These are phyloP conservation scores for Penicillium sp. DNA, from an alignment of 2,329 filamentous ascomycete species.

Conservation along the genomic window DNA sequence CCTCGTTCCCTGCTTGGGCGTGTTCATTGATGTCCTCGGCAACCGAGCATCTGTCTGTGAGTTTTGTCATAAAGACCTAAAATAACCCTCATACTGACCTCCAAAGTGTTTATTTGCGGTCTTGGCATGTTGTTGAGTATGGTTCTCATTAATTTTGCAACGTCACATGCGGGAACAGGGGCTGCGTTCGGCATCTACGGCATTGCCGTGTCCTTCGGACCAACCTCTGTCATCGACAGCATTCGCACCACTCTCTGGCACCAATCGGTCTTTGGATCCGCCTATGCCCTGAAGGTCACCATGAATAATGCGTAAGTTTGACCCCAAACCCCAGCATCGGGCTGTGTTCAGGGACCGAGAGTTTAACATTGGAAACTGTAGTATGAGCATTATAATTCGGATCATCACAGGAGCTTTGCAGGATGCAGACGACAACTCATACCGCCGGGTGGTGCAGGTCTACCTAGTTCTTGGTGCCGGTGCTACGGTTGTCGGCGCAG, in stretches of 20 bases:
- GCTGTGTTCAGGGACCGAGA: too few species aligned
- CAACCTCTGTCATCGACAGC: constrained; percentile 59
- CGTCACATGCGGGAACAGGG: constrained; percentile 51
- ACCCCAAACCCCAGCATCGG: background rate
- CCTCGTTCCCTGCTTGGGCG: constrained; percentile 54
- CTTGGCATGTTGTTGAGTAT: constrained; percentile 53
- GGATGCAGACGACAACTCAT: constrained; percentile 56
- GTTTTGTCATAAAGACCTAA: constrained; percentile 5
- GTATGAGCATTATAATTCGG: constrained; percentile 60
- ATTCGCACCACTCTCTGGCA: constrained; percentile 61
- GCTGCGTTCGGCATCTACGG: constrained; percentile 61
- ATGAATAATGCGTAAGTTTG: constrained; percentile 55
- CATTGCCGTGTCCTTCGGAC: constrained; percentile 54
- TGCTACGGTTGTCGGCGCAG: constrained; percentile 46
- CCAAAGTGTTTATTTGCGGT: constrained; percentile 42
- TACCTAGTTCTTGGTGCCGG: constrained; percentile 55
- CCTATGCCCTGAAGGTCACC: constrained; percentile 59
- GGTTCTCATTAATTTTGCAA: constrained; percentile 53
- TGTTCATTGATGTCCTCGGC: constrained; percentile 57
- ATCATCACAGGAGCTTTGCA: constrained; percentile 59
- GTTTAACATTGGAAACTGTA: constrained; percentile 16
- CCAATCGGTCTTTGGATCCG: constrained; percentile 59
- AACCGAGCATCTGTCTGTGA: constrained; percentile 49
- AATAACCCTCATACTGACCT: constrained; percentile 21
- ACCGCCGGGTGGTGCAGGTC: constrained; percentile 54